Base-by-base conservation (phyloP, 2,329 filamentous ascomycete genomes). In the Diplodia seriata region DNA sequence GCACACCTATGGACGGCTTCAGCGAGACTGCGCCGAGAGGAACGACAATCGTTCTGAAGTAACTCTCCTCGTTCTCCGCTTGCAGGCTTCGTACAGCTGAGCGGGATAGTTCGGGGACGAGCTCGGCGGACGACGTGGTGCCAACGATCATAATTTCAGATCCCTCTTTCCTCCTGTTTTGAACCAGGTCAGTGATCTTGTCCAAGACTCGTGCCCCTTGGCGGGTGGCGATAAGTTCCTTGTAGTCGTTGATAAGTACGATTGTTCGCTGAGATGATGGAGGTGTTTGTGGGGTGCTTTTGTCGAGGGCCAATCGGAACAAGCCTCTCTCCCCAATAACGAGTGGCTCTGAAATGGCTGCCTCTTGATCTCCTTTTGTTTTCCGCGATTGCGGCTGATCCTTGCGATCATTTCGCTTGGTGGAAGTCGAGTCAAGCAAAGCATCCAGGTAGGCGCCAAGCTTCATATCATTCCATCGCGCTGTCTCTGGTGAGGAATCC, bases 171-270 rank as follows among this genome's bases (percentile, higher is more conserved):
- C 94, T 91, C 68, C 90, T 85, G 69, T 87, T 86, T 73, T 94
- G 90, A 31, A 97, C 87, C 7, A 91, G 83, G 57, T 87, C 85
- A 65, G 91, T 88, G 14, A 99, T 81, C 68, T 90, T 88, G 50
- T 84, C 81, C 8, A 97, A 80, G 38, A 98, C 86, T 26, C 86
- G 84, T 1, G 86, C 84, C 12, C 93, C 92, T 68, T 92, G 88
- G 6, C 85, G 77, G 0, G 91, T 89, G 74, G 86, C 86, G 72
- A 85, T 87, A 9, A 99, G 83, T 70, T 96, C 92, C 65, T 91
- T 88, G 74, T 93, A 91, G 76, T 98, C 92, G 75, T 91, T 87
- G 14, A 97, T 81, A 72, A 92, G 92, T 49, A 96, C 83, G 68
- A 98, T 89, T 8, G 93, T 84, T 29, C 62, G 59, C 43, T 49